Base-by-base conservation (phyloP, 495 filamentous ascomycete genomes). In the Neurospora terricola region DNA sequence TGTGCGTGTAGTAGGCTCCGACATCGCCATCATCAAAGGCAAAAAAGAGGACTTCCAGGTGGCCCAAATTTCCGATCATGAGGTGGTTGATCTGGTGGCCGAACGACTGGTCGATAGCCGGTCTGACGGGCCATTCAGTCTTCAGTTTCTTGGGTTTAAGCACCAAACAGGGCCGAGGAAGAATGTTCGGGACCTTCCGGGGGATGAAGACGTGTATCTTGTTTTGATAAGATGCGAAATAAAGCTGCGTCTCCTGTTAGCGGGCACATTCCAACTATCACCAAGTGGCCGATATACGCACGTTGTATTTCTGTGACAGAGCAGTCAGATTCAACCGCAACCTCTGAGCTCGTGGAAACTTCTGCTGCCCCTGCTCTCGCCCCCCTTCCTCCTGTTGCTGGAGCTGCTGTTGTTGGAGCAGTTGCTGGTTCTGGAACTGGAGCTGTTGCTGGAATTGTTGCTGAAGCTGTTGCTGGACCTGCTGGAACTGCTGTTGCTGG, bases 1-100 rank as follows among this genome's bases (percentile, higher is more conserved):
- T 38, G 14, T 80, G 86, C 1, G 91, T 91, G 74, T 92, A 90
- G 80, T 94, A 97, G 5, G 89, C 94, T 42, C 91, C 86, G 11
- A 96, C 90, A 80, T 99, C 95, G 6, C 96, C 96, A 75, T 97
- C 94, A 76, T 98, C 96, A 72, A 90, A 94, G 12, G 86, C 89
- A 59, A 91, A 83, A 3, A 95, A 80, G 23, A 98, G 73, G 14
- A 97, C 88, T 80, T 99, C 96, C 66, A 94, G 87, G 38, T 88
- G 81, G 3, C 96, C 96, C 3, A 99, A 82, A 69, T 92, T 88
- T 48, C 94, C 92, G 23, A 97, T 85, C 40, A 93, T 86, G 3
- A 99, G 81, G 72, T 90, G 87, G 76, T 96, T 98, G 71, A 97
- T 88, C 23, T 87, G 86, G 80, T 98, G 94, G 0, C 90, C 89